Evolutionary conservation across 2,329 filamentous ascomycete species (phyloP), one percentile per base, ranked within the genome.

Genomic region (Pseudophaeomoniella oleicola): DNA sequence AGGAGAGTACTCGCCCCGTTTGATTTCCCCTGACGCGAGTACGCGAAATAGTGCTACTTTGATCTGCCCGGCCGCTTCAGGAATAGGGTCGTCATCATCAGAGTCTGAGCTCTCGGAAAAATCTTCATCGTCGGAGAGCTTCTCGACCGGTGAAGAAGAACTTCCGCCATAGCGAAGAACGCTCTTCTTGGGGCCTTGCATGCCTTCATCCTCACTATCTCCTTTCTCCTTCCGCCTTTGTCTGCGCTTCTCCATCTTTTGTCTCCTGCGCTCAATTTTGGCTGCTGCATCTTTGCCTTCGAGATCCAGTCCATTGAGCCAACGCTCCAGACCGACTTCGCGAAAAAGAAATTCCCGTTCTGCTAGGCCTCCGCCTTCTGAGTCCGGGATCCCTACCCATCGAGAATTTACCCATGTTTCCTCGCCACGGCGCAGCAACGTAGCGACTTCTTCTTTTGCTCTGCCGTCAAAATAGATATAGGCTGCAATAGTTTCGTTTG

Each of bases 381-480:
- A 75, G 17, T 87, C 79, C 2, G 88, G 85, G 4, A 98, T 77
- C 53, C 92, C 88, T 35, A 98, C 90, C 90, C 90, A 98, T 49
- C 90, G 72, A 38, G 86, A 94, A 53, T 96, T 98, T 16, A 98
- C 92, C 90, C 90, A 98, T 2, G 90, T 98, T 62, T 98, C 90
- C 55, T 96, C 90, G 16, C 90, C 88, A 10, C 87, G 81, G 38
- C 90, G 72, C 36, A 98, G 67, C 39, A 98, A 66, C 10, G 90
- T 98, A 36, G 90, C 90, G 3, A 98, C 92, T 62, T 98, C 90
- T 56, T 98, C 90, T 58, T 98, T 98, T 42, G 75, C 73, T 43
- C 90, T 72, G 13, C 90, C 90, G 58, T 98, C 90, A 53, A 98
- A 98, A 63, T 98, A 98, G 49, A 98, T 96, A 58, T 98, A 98